These are phyloP conservation scores for Podospora didyma DNA, from an alignment of 495 filamentous ascomycete species.

Conservation along the genomic window DNA sequence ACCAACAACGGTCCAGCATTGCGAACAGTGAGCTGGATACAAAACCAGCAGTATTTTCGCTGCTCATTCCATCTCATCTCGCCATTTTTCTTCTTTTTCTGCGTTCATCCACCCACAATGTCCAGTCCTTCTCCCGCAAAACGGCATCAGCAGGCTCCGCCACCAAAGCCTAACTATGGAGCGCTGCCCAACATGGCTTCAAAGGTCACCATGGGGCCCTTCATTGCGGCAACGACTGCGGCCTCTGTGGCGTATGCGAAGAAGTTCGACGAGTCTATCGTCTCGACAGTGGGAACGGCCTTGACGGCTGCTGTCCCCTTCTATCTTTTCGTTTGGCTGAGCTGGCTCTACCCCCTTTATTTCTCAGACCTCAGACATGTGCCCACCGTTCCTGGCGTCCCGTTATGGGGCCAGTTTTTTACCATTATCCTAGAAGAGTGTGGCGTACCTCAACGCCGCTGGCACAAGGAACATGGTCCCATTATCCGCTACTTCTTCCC, in stretches of 20 bases:
- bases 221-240: conserved; percentile 5
- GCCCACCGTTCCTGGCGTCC: conserved; percentile 19
- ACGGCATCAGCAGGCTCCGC: not conserved
- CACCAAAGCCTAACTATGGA: not conserved
- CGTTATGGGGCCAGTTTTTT: conserved; percentile 25
- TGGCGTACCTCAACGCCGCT: conserved; percentile 24
- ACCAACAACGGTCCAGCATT: no score
- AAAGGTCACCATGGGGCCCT: conserved; percentile 4
- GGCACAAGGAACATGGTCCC: conserved; percentile 22
- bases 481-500: conserved; percentile 27
- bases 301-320: not conserved
- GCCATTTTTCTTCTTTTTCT: no score
- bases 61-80: no score
- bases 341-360: conserved; percentile 15
- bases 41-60: no score
- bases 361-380: conserved; percentile 19
- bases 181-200: conserved; percentile 10
- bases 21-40: no score
- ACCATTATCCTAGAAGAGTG: conserved; percentile 24
- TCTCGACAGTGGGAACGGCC: conserved; percentile 3
- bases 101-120: not conserved
- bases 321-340: conserved; percentile 14
- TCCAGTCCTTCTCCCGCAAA: not conserved
- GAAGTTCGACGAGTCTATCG: conserved; percentile 9
- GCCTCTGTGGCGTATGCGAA: conserved; percentile 5